Conservation (phyloP, 1,139 yeast species). For the Protomyces inouyei region DNA sequence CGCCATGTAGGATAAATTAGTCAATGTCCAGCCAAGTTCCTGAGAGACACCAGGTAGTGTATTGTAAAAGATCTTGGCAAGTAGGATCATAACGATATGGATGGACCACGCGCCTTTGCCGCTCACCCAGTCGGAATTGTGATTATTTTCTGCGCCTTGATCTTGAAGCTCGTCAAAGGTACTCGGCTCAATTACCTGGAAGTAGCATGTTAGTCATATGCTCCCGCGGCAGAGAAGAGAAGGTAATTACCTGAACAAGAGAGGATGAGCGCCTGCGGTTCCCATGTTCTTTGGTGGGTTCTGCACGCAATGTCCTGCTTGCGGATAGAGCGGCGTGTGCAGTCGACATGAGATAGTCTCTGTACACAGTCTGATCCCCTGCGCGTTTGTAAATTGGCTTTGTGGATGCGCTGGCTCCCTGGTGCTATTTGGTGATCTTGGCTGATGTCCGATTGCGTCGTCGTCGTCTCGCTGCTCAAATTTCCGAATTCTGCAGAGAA, state of each 20-base stretch:
- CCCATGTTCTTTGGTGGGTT: neutral
- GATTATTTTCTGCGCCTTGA: constrained; percentile 79
- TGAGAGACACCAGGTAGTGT: constrained; percentile 69
- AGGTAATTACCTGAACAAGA: neutral
- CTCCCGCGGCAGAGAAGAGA: neutral
- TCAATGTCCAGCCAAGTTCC: constrained; percentile 90
- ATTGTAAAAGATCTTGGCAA: constrained; percentile 71
- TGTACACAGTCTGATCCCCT: neutral
- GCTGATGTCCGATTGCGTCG: no score
- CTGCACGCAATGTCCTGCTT: neutral
- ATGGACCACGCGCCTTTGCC: constrained; percentile 91
- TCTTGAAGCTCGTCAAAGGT: constrained; percentile 88
- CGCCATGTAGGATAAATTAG: constrained; percentile 70
- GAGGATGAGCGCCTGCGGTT: constrained; percentile 20
- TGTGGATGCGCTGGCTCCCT: neutral
- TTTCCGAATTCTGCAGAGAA: neutral
- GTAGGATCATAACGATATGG: constrained; percentile 73
- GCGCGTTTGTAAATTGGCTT: neutral
- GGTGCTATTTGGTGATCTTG: neutral
- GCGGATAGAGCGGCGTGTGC: neutral
- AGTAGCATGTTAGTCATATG: neutral
- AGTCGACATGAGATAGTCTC: neutral
- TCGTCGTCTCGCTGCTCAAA: neutral
- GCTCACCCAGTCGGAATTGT: constrained; percentile 95
- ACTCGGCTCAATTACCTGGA: constrained; percentile 78